Percentiles rank a stretch among this genome's conserved stretches.
phyloP scores from a whole-genome alignment of 2,329 filamentous ascomycete species.

The Cordyceps javanica region DNA sequence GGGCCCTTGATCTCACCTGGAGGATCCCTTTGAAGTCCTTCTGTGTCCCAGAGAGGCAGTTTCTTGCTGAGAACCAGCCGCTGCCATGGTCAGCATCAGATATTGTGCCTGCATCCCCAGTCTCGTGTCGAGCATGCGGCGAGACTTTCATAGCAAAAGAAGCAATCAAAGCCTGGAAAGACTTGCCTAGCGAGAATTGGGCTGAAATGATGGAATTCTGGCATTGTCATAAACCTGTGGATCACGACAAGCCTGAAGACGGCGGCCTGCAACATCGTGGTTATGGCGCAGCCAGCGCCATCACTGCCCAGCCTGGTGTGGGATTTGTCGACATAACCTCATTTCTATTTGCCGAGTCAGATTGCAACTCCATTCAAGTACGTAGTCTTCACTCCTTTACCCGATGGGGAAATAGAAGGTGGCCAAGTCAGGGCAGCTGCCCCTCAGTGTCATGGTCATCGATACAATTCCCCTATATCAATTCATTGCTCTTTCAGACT shows the following conservation, averaged over 20 bases:
- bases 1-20: constrained; percentile 41
- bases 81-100: constrained; percentile 53
- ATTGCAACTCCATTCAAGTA: constrained; percentile 49
- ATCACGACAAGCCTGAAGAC: constrained; percentile 35
- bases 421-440: constrained; percentile 42
- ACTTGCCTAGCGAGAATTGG: constrained; percentile 94
- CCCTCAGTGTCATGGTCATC: constrained; percentile 52
- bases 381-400: constrained; percentile 20
- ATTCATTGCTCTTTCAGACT: constrained; percentile 24
- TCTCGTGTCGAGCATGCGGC: constrained; percentile 39
- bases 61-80: constrained; percentile 30
- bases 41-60: constrained; percentile 20
- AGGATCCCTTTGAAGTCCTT: constrained; percentile 39
- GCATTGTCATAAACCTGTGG: constrained; percentile 93
- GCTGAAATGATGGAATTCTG: constrained; percentile 99
- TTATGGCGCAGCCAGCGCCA: constrained; percentile 74
- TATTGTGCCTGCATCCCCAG: constrained; percentile 31
- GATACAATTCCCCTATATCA: constrained; percentile 64
- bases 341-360: constrained; percentile 62
- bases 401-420: constrained; percentile 52
- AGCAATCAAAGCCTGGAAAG: constrained; percentile 64
- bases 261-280: constrained; percentile 57
- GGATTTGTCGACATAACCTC: constrained; percentile 78
- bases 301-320: constrained; percentile 58
- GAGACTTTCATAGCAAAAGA: constrained; percentile 31